Conservation (phyloP, 805 yeast species). For the Candida xiaguanensis region DNA sequence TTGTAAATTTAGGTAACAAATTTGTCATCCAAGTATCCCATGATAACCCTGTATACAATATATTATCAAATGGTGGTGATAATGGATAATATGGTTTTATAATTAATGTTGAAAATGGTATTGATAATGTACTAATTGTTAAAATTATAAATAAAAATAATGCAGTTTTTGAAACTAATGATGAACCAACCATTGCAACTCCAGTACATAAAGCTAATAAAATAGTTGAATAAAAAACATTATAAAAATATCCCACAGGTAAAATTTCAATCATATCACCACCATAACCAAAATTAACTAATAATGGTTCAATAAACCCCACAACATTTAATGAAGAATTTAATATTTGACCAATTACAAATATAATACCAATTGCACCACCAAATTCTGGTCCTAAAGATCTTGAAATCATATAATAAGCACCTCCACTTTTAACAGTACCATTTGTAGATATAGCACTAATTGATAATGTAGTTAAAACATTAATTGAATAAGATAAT, state of each 20-base stretch:
- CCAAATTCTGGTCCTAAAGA: constrained; percentile 98
- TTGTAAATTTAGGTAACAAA: constrained; percentile 74
- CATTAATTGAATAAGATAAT: constrained; percentile 74
- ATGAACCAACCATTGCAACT: constrained; percentile 77
- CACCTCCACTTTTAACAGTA: constrained; percentile 97
- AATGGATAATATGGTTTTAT: constrained; percentile 55
- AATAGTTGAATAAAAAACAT: constrained; percentile 65
- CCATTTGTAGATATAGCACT: constrained; percentile 98
- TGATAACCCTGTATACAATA: constrained; percentile 67
- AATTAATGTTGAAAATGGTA: constrained; percentile 73
- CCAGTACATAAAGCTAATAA: constrained; percentile 69
- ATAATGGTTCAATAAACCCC: constrained; percentile 88
- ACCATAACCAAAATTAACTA: constrained; percentile 68
- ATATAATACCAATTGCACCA: constrained; percentile 93
- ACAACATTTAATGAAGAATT: constrained; percentile 92
- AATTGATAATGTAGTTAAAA: constrained; percentile 82
- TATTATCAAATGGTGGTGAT: constrained; percentile 42
- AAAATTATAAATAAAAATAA: constrained; percentile 65
- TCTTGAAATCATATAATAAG: constrained; percentile 94
- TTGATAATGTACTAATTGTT: constrained; percentile 68
- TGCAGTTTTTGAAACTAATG: constrained; percentile 79
- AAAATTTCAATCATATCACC: constrained; percentile 58
- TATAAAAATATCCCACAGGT: constrained; percentile 70
- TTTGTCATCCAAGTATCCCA: constrained; percentile 66
- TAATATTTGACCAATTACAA: constrained; percentile 89